phyloP scores from a whole-genome alignment of 2,329 filamentous ascomycete genomes.

The Neonectria faginata region DNA sequence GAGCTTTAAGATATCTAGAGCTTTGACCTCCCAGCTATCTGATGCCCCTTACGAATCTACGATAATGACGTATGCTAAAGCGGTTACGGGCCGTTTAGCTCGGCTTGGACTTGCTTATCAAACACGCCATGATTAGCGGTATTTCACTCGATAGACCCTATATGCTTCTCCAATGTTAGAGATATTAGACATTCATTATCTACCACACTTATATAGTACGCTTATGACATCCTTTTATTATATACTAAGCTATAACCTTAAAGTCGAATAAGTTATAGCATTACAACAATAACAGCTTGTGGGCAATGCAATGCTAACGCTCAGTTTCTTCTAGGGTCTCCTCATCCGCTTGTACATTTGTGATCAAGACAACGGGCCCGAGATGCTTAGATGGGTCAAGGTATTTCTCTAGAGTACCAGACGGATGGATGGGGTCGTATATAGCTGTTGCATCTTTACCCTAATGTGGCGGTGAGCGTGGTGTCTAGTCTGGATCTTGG shows the following conservation, averaged over 20 bases:
- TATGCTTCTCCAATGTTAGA: too few relatives aligned
- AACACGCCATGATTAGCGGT: too few relatives aligned
- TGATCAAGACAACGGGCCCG: conserved; percentile 88
- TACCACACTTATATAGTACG: conserved; percentile 94
- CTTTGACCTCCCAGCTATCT: too few relatives aligned
- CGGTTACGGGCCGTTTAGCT: too few relatives aligned
- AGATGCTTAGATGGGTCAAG: conserved; percentile 87
- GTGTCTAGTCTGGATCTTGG: not conserved
- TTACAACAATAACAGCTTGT: conserved; percentile 84
- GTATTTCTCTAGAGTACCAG: conserved; percentile 88
- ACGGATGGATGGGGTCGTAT: conserved; percentile 89
- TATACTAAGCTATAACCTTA: conserved; percentile 86
- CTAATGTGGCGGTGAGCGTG: conserved; percentile 44
- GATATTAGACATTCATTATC: too few relatives aligned
- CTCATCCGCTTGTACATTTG: conserved; percentile 77
- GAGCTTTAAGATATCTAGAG: too few relatives aligned
- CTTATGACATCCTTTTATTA: conserved; percentile 98
- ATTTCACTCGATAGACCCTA: too few relatives aligned
- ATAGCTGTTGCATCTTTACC: conserved; percentile 94
- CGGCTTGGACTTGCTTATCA: too few relatives aligned
- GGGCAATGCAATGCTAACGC: conserved; percentile 77
- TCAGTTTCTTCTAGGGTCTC: conserved; percentile 70
- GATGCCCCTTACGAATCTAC: too few relatives aligned
- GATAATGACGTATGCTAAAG: too few relatives aligned
- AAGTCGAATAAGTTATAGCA: conserved; percentile 97